Base-by-base conservation (phyloP, 106 monocot species). In the Acorus calamus region DNA sequence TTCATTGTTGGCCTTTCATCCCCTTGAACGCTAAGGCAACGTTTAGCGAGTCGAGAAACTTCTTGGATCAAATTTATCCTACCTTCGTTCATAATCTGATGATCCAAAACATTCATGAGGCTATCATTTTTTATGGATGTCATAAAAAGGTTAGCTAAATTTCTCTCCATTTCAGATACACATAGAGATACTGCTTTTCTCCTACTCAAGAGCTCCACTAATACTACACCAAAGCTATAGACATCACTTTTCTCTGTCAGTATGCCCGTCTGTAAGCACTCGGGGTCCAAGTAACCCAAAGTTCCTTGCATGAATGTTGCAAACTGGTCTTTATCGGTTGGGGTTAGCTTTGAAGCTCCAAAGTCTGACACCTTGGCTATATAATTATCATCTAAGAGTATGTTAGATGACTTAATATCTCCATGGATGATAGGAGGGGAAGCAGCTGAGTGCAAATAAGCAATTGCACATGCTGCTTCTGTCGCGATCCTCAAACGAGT, bases 291-390 rank as follows among this genome's bases (percentile, higher is more conserved):
- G 42, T 78, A 78, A 42, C 71, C 72, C 47, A 47, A n/a, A 67
- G 77, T 78, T 0, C 71, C 77, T 61, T 71, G 71, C 53, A 78
- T 72, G 5, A 71, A 5, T 49, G 71, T 71, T 6, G 59, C 66
- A 11, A 55, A 61, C 52, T 78, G 77, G 4, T 41, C 47, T 57
- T 60, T 44, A 63, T 78, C 72, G 7, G 9, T 45, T 44, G 66
- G 72, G 7, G 52, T 67, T 10, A 62, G 8, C 61, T 13, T 41
- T 41, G 71, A 71, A 11, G 71, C 66, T 41, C 77, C 77, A 50
- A 78, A 78, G 51, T 78, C 77, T 6, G 77, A 66, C 11, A 77
- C 72, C 66, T 72, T 78, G 3, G 72, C 66, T n/a, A 45, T 55
- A 44, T 59, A 66, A 49, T 67, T 60, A 0, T 66, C 72, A 50